Evolutionary conservation across 2,329 filamentous ascomycete species (phyloP).

Genomic region (Neopestalotiopsis sp.): DNA sequence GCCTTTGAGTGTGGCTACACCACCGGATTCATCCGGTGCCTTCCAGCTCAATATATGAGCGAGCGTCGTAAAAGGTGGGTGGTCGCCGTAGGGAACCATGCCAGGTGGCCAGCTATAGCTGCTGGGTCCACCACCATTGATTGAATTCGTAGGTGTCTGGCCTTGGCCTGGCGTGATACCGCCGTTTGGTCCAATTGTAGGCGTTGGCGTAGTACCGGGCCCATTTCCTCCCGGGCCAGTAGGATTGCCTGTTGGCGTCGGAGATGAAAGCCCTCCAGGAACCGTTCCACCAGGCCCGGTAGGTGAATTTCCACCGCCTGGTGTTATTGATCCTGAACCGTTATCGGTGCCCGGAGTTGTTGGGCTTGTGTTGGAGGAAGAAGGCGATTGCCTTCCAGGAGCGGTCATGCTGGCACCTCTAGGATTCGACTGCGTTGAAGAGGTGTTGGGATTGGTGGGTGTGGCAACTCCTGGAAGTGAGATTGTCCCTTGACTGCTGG

Average conservation of each 20-base stretch:
- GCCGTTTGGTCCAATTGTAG: constrained; percentile 5
- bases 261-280: neutral
- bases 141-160: constrained; percentile 9
- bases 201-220: neutral
- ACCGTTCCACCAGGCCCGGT: neutral
- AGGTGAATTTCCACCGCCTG: neutral
- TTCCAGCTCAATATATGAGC: constrained; percentile 16
- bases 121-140: constrained; percentile 14
- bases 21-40: neutral
- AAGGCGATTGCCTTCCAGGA: constrained; percentile 9
- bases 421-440: neutral
- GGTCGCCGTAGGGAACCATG: constrained; percentile 30
- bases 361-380: neutral
- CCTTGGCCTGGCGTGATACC: constrained; percentile 18
- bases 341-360: neutral
- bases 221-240: neutral
- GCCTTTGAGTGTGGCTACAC: neutral
- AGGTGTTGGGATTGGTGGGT: neutral
- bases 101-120: constrained; percentile 31
- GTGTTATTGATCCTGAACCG: neutral
- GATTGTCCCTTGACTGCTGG: constrained; percentile 5
- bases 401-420: neutral
- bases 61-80: constrained; percentile 29
- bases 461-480: constrained; percentile 15
- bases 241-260: neutral